Evolutionary conservation across 345 rosid species (phyloP).

Genomic region (Theobroma cacao): DNA sequence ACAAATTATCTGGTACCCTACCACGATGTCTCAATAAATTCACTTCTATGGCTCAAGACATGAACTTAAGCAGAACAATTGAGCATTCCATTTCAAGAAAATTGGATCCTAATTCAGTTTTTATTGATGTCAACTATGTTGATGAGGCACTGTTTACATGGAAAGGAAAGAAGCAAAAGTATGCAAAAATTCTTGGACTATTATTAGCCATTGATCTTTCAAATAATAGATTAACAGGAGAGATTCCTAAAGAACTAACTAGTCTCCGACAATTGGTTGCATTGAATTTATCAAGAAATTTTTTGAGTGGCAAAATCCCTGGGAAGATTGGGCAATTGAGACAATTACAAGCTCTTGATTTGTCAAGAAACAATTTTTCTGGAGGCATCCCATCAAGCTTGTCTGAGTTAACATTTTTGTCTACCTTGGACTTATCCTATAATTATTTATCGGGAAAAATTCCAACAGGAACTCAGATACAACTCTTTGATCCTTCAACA

Average conservation of each 20-base stretch:
- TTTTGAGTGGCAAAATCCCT: constrained; percentile 21
- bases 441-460: constrained; percentile 6
- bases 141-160: constrained; percentile 18
- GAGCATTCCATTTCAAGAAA: not conserved
- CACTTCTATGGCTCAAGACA: not conserved
- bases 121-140: not conserved
- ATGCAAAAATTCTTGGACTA: not conserved
- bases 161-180: constrained; percentile 16
- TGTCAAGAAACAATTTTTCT: constrained; percentile 30
- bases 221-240: constrained; percentile 23
- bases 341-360: constrained; percentile 27
- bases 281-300: constrained; percentile 13
- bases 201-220: constrained; percentile 11
- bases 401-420: not conserved
- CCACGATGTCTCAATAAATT: not conserved
- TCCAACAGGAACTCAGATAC: constrained; percentile 9
- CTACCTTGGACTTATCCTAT: constrained; percentile 8
- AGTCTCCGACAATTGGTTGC: constrained; percentile 12
- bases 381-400: constrained; percentile 26
- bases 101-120: too few species aligned
- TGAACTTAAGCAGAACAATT: not conserved
- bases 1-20: not conserved
- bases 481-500: not conserved
- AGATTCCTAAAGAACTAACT: constrained; percentile 27
- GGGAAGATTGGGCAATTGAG: constrained; percentile 20